Evolutionary conservation across 345 rosid genomes (phyloP).

Genomic region (Mallotus nudiflorus): DNA sequence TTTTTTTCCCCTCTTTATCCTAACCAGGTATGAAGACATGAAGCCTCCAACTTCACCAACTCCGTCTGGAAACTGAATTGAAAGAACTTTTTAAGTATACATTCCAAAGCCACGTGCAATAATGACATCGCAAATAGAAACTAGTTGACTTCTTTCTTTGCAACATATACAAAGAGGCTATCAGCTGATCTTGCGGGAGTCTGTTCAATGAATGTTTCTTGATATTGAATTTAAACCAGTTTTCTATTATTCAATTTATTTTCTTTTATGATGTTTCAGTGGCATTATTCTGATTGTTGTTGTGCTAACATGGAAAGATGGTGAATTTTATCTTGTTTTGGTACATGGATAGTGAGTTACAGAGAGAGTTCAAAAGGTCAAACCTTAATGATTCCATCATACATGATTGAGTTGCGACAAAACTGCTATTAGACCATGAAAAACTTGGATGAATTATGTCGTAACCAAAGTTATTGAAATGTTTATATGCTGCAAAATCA

Average conservation of each 20-base stretch:
- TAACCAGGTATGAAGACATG: constrained; percentile 33
- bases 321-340: too few relatives aligned
- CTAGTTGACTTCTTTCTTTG: not conserved
- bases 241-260: not conserved
- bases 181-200: constrained; percentile 12
- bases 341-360: too few relatives aligned
- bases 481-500: too few relatives aligned
- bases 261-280: not conserved
- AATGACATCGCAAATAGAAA: not conserved
- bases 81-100: not conserved
- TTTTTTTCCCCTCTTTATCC: not conserved
- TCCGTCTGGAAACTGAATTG: constrained; percentile 6
- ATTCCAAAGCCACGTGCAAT: not conserved
- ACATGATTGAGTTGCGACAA: too few relatives aligned
- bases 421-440: too few relatives aligned
- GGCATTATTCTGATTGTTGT: not conserved
- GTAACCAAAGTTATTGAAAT: too few relatives aligned
- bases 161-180: constrained; percentile 14
- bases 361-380: too few relatives aligned
- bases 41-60: constrained; percentile 33
- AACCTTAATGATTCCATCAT: too few relatives aligned
- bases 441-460: too few relatives aligned
- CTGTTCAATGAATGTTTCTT: not conserved
- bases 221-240: not conserved
- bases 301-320: not conserved